Evolutionary conservation across 2,329 filamentous ascomycete genomes (phyloP).

Genomic region (Cladobotryum mycophilum): DNA sequence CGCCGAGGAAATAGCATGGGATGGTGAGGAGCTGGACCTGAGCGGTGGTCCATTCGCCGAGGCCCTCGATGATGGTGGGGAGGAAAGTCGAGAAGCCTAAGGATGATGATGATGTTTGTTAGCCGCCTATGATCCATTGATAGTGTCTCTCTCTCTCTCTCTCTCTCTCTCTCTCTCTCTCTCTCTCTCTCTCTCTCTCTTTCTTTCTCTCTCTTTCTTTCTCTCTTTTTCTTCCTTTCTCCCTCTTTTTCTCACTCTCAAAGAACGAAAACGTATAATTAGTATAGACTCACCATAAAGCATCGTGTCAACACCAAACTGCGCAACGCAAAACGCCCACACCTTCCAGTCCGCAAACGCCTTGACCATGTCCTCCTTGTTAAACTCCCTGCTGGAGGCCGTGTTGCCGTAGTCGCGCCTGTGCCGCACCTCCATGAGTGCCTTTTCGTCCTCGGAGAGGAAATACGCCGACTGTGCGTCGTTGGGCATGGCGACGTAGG

Average conservation of each 20-base stretch:
- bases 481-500: conserved; percentile 31
- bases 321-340: conserved; percentile 60
- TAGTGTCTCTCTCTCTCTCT: no score
- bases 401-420: conserved; percentile 42
- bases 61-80: conserved; percentile 68
- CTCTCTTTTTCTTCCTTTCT: no score
- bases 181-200: no score
- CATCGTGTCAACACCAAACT: conserved; percentile 71
- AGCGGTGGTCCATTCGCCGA: conserved; percentile 56
- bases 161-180: no score
- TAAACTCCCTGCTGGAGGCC: conserved; percentile 39
- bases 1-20: conserved; percentile 69
- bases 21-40: conserved; percentile 72
- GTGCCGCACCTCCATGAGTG: conserved; percentile 50
- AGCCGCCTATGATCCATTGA: neutral
- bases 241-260: no score
- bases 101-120: neutral
- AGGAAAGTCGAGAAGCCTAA: conserved; percentile 68
- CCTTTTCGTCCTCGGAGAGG: conserved; percentile 52
- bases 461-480: conserved; percentile 51
- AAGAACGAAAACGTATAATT: no score
- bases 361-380: conserved; percentile 55
- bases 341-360: conserved; percentile 72
- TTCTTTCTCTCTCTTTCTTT: no score
- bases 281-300: conserved; percentile 49